A percentile compares a stretch with the other conserved stretches of the same genome.
These are phyloP conservation scores for Saccharomyces hybrid DNA, from an alignment of 1,139 yeast genomes.

Conservation along the genomic window DNA sequence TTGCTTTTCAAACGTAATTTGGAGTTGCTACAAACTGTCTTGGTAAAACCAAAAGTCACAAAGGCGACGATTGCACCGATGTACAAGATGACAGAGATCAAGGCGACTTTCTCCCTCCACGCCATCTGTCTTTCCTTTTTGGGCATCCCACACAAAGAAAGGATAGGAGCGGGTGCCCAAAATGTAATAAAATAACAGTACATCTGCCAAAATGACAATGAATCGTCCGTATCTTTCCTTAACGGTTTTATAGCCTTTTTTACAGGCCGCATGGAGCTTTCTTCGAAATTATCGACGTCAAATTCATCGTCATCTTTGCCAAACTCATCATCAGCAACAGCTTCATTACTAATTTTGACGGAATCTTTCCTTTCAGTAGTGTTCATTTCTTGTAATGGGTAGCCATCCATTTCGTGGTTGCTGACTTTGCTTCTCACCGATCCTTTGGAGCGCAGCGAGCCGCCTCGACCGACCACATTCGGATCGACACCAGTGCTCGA, in stretches of 20 bases:
- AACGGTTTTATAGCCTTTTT: conserved; percentile 5
- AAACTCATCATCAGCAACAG: neutral
- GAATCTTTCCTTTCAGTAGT: neutral
- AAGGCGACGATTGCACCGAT: conserved; percentile 77
- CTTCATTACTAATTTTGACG: neutral
- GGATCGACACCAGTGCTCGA: conserved; percentile 75
- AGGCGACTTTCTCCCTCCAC: conserved; percentile 93
- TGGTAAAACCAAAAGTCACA: conserved; percentile 86
- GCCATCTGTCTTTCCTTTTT: conserved; percentile 83
- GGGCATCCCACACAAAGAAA: conserved; percentile 67
- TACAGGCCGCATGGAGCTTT: neutral
- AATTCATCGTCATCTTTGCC: neutral
- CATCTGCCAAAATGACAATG: conserved; percentile 68
- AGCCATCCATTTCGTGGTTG: neutral
- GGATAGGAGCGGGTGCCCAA: conserved; percentile 81
- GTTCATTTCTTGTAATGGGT: neutral
- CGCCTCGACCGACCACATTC: conserved; percentile 13
- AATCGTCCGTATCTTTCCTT: conserved; percentile 4
- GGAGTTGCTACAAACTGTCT: conserved; percentile 63
- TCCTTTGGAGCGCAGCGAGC: conserved; percentile 11
- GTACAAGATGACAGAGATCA: conserved; percentile 64
- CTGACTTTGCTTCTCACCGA: neutral
- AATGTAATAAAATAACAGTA: conserved; percentile 78
- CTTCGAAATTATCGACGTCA: neutral
- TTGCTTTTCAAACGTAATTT: conserved; percentile 48